Percentiles rank a stretch among this genome's conserved stretches.
Conservation (phyloP, 2,329 filamentous ascomycete genomes). For the Sclerotiophoma versabilis region DNA sequence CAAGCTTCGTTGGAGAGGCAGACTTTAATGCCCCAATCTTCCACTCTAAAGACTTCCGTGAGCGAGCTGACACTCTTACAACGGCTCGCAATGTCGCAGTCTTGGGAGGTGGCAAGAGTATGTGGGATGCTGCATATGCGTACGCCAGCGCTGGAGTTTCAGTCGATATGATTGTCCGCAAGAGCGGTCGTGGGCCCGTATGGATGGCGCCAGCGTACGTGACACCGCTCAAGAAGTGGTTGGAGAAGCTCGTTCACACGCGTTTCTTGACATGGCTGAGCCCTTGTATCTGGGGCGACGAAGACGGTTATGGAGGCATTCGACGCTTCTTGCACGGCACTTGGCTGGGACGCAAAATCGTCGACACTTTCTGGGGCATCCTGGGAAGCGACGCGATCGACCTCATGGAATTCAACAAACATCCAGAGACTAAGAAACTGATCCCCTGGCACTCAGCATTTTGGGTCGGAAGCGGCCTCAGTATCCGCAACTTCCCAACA, state of each 20-base stretch:
- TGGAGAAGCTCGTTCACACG: conserved; percentile 72
- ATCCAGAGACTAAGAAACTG: conserved; percentile 52
- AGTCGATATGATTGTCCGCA: conserved; percentile 66
- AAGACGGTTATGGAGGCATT: conserved; percentile 65
- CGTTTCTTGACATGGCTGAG: conserved; percentile 76
- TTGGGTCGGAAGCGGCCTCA: conserved; percentile 64
- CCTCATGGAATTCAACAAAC: conserved; percentile 55
- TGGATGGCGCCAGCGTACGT: conserved; percentile 69
- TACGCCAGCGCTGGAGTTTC: conserved; percentile 63
- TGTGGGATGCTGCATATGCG: conserved; percentile 68
- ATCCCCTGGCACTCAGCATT: conserved; percentile 53
- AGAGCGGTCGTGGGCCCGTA: conserved; percentile 65
- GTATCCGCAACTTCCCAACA: conserved; percentile 67
- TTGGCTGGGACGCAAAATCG: conserved; percentile 62
- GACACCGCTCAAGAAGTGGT: conserved; percentile 70
- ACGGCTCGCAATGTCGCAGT: conserved; percentile 55
- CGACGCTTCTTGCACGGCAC: conserved; percentile 66
- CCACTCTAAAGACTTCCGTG: conserved; percentile 63
- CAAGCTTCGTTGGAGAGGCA: conserved; percentile 51
- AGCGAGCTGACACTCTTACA: conserved; percentile 47
- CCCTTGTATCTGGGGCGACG: conserved; percentile 73
- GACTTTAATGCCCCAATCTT: conserved; percentile 63
- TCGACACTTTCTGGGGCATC: conserved; percentile 63
- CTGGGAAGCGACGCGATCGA: conserved; percentile 62
- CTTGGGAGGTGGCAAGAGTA: conserved; percentile 68